phyloP scores from a whole-genome alignment of 2,329 filamentous ascomycete genomes.

The Penicillium sp. region DNA sequence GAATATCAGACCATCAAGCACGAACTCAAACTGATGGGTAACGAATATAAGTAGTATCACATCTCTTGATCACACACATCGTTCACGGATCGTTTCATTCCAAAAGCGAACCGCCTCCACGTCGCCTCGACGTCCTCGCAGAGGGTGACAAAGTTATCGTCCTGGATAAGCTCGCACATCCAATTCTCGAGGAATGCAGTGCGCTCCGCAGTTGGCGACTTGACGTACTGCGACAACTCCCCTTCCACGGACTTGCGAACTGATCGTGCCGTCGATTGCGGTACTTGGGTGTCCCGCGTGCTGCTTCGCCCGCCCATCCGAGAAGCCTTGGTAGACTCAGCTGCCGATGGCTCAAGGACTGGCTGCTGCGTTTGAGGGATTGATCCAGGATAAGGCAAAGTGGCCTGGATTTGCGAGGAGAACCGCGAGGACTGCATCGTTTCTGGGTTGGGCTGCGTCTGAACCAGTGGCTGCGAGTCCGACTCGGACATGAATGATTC shows the following conservation, averaged over 20 bases:
- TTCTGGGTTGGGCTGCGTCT: slow-evolving; percentile 12
- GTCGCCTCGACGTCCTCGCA: slow-evolving; percentile 44
- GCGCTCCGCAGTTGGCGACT: slow-evolving; percentile 34
- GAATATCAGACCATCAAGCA: not conserved
- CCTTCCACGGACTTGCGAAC: slow-evolving; percentile 7
- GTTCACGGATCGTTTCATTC: slow-evolving; percentile 16
- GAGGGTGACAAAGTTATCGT: slow-evolving; percentile 42
- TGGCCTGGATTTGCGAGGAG: not conserved
- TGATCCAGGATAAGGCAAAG: not conserved
- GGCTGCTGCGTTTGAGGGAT: not conserved
- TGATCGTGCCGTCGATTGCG: not conserved
- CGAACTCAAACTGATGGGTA: not conserved
- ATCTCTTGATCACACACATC: not conserved
- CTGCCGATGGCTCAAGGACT: not conserved
- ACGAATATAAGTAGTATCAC: not conserved
- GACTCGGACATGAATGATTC: slow-evolving; percentile 8
- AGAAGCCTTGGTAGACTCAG: not conserved
- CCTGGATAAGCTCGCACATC: slow-evolving; percentile 45
- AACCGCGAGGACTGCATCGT: not conserved
- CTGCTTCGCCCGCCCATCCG: not conserved
- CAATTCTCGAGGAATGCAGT: slow-evolving; percentile 39
- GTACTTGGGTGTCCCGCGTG: not conserved
- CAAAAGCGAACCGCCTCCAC: slow-evolving; percentile 45
- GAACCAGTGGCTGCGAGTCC: slow-evolving; percentile 7
- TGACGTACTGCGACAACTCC: slow-evolving; percentile 36